A percentile compares a stretch with the other conserved stretches of the same genome.
phyloP scores from a whole-genome alignment of 352 stramenopile species.

The Phytophthora megakarya region DNA sequence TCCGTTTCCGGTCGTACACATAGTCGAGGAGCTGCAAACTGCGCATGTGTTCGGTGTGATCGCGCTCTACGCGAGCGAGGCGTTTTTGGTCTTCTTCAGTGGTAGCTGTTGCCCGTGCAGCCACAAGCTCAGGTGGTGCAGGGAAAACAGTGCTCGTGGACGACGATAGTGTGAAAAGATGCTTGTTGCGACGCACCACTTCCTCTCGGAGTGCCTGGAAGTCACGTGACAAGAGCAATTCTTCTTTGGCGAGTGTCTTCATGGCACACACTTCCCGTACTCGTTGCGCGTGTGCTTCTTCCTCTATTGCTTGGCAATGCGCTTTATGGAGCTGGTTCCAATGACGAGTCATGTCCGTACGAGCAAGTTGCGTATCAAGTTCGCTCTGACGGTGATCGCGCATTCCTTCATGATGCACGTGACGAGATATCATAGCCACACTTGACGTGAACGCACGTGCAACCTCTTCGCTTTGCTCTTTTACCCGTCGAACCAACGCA shows the following conservation, averaged over 20 bases:
- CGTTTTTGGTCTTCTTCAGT: slow-evolving; percentile 44
- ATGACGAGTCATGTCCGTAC: slow-evolving; percentile 53
- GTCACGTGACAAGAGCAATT: slow-evolving; percentile 47
- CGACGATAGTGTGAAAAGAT: slow-evolving; percentile 57
- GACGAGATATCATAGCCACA: slow-evolving; percentile 77
- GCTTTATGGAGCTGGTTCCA: slow-evolving; percentile 53
- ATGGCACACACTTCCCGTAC: slow-evolving; percentile 60
- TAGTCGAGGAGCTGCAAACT: slow-evolving; percentile 79
- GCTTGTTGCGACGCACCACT: slow-evolving; percentile 50
- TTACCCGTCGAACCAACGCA: slow-evolving; percentile 32
- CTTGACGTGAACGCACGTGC: slow-evolving; percentile 66
- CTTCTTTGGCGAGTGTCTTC: slow-evolving; percentile 61
- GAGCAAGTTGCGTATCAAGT: slow-evolving; percentile 45
- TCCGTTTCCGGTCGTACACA: slow-evolving; percentile 63
- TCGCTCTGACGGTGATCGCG: slow-evolving; percentile 50
- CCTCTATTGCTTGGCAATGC: slow-evolving; percentile 57
- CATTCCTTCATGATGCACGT: slow-evolving; percentile 72
- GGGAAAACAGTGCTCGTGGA: slow-evolving; percentile 77
- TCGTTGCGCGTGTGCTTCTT: slow-evolving; percentile 41
- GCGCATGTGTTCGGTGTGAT: slow-evolving; percentile 70
- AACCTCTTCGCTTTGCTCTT: slow-evolving; percentile 51
- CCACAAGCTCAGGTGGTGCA: slow-evolving; percentile 66
- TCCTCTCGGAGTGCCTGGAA: slow-evolving; percentile 54
- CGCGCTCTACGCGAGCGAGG: slow-evolving; percentile 53
- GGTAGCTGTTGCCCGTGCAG: slow-evolving; percentile 61